A percentile compares a stretch with the other conserved stretches of the same genome.
These are phyloP conservation scores for Aspergillus ustus DNA, from an alignment of 2,329 filamentous ascomycete genomes.

Conservation along the genomic window DNA sequence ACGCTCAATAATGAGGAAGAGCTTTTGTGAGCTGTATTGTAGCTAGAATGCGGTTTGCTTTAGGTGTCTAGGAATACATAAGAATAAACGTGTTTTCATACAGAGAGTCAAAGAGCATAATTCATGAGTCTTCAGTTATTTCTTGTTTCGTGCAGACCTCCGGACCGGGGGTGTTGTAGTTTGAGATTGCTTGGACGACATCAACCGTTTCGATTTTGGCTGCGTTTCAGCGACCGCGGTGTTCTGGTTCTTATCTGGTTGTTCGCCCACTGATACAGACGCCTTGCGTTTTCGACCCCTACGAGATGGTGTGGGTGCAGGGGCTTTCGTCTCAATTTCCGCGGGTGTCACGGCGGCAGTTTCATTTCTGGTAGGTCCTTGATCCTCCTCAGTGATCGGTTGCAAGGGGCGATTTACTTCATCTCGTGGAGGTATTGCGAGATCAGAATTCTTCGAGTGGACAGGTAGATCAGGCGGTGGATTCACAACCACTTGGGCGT, in stretches of 20 bases:
- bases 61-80: conserved; percentile 15
- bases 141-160: conserved; percentile 36
- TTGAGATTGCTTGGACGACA: conserved; percentile 27
- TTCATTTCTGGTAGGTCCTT: not conserved
- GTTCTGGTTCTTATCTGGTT: conserved; percentile 2
- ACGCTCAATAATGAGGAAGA: conserved; percentile 43
- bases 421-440: not conserved
- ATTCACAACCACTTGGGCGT: conserved; percentile 2
- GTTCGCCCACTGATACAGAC: conserved; percentile 18
- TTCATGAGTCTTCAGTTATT: conserved; percentile 11
- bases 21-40: conserved; percentile 1
- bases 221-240: conserved; percentile 1
- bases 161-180: conserved; percentile 25
- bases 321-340: conserved; percentile 5
- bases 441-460: not conserved
- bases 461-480: not conserved
- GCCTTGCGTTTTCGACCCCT: conserved; percentile 32
- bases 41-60: conserved; percentile 9
- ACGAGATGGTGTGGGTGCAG: conserved; percentile 3
- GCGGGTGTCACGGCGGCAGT: not conserved
- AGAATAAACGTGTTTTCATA: conserved; percentile 23
- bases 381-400: not conserved
- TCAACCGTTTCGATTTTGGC: conserved; percentile 31
- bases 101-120: conserved; percentile 3
- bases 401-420: not conserved